Conservation (phyloP, 1,139 yeast species). For the Spathaspora sp. region DNA sequence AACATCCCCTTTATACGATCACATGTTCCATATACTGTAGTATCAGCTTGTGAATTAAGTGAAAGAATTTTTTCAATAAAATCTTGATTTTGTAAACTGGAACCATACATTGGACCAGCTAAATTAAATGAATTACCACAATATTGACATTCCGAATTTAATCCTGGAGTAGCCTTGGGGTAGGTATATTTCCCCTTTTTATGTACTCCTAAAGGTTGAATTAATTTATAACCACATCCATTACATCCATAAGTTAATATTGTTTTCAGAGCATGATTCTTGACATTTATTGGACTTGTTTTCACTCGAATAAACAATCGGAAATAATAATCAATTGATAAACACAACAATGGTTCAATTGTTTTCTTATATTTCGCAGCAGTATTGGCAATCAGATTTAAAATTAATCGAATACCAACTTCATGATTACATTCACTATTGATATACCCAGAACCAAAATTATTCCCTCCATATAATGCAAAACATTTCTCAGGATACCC, state of each 20-base stretch:
- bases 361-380: conserved; percentile 89
- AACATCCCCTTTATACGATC: conserved; percentile 91
- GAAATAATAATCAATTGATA: conserved; percentile 91
- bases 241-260: conserved; percentile 82
- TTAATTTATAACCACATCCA: conserved; percentile 75
- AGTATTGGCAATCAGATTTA: conserved; percentile 70
- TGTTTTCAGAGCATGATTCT: conserved; percentile 68
- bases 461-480: conserved; percentile 79
- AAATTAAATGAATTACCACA: conserved; percentile 73
- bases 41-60: conserved; percentile 49
- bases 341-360: conserved; percentile 80
- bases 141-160: conserved; percentile 57
- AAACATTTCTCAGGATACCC: conserved; percentile 97
- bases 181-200: conserved; percentile 34
- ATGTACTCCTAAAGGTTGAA: conserved; percentile 70
- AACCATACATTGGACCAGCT: conserved; percentile 98
- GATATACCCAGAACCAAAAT: conserved; percentile 72
- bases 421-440: conserved; percentile 87
- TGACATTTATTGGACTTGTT: conserved; percentile 78
- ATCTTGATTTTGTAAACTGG: conserved; percentile 64
- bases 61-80: conserved; percentile 65
- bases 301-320: conserved; percentile 77
- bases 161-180: conserved; percentile 45
- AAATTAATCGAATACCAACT: conserved; percentile 82
- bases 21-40: conserved; percentile 66